Percentiles rank a stretch among this genome's conserved stretches.
Conservation (phyloP, 2,329 filamentous ascomycete species). For the Claviceps africana region DNA sequence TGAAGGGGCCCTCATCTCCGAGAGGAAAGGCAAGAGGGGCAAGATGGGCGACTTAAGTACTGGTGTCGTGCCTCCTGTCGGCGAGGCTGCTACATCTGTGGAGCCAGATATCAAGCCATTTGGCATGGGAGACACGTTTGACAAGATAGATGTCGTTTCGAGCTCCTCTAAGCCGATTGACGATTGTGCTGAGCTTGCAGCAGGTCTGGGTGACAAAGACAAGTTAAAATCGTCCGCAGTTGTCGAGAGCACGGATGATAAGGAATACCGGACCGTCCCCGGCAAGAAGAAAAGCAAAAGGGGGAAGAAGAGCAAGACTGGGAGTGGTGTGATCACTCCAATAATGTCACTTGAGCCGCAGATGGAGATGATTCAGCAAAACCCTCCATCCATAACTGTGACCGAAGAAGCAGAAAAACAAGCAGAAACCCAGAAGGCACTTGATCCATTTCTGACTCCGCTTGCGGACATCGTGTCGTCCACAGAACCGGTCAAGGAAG, state of each 20-base stretch:
- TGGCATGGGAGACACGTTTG: not conserved
- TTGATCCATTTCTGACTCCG: not conserved
- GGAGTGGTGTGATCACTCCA: conserved; percentile 3
- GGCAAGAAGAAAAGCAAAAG: conserved; percentile 30
- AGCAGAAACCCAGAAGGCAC: not conserved
- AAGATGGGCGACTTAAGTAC: not conserved
- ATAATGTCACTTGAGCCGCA: conserved; percentile 1
- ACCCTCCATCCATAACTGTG: not conserved
- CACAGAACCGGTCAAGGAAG: conserved; percentile 1
- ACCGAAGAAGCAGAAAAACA: not conserved
- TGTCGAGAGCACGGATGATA: conserved; percentile 7
- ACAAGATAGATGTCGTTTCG: not conserved
- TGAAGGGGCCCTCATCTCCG: conserved; percentile 1
- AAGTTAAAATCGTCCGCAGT: not conserved
- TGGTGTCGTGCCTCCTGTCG: not conserved
- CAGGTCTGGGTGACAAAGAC: not conserved
- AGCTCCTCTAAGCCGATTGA: not conserved
- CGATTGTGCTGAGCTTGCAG: not conserved
- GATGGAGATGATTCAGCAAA: not conserved
- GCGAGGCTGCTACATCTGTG: not conserved
- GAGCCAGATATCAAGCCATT: not conserved
- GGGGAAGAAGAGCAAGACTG: conserved; percentile 17
- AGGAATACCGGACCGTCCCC: conserved; percentile 17
- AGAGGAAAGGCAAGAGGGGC: conserved; percentile 4
- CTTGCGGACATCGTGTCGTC: not conserved